Base-by-base conservation (phyloP, 192 early-diverging fungal genomes). In the Coemansia sp. region DNA sequence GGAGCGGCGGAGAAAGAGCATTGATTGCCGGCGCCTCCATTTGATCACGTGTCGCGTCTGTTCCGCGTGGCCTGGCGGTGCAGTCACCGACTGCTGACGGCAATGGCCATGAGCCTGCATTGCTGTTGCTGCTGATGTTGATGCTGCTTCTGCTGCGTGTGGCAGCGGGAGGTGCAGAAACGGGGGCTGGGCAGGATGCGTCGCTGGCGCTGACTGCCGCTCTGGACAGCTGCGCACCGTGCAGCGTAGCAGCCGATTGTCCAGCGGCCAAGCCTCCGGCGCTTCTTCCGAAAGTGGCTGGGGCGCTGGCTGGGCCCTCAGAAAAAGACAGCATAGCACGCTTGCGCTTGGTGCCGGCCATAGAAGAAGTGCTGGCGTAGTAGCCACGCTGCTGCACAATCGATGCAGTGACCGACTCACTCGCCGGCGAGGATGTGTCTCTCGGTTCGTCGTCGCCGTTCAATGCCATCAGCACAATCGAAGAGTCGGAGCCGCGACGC, bases 401-500 rank as follows among this genome's bases (percentile, higher is more conserved):
- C 52, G 50, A 16, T 28, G 60, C n/a, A 22, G 31, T 22, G 34
- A 48, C 51, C 22, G 49, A 25, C 45, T 55, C 48, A 4, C 31
- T 3, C 30, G 16, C 7, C 33, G 18, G 31, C 1, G 25, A 22
- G 16, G 8, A 48, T 16, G 29, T 49, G n/a, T 40, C 57, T 20
- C 36, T 34, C 10, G 57, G 34, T 22, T 40, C 32, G 36, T 40
- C 34, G 57, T 40, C 34, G 31, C n/a, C 30, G 31, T 33, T 63
- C 17, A 73, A 59, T 0, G 71, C 65, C 71, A 80, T 66, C 60
- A 80, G 61, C 36, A 75, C 62, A 25, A 75, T 61, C 7, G 72
- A 73, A 7, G 72, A 72, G 52, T 80, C 77, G 10, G 77, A 80
- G 22, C 77, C 77, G 42, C 77, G 77, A 29, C 77, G 77, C 59